Percentiles rank a stretch among this genome's conserved stretches.
Evolutionary conservation across 2,329 filamentous ascomycete genomes (phyloP).

Genomic region (Aotearoamyces nothofagi): DNA sequence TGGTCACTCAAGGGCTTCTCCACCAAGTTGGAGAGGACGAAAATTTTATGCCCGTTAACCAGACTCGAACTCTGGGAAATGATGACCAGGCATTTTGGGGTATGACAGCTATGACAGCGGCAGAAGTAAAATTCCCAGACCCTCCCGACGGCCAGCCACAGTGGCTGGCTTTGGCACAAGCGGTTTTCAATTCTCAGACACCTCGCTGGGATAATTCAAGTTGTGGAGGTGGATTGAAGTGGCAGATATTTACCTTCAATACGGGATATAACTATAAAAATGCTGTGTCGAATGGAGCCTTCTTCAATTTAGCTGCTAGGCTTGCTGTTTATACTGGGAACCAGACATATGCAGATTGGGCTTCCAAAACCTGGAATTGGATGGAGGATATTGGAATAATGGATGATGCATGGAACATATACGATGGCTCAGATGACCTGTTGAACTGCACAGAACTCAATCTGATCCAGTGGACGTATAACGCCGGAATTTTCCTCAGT

Average conservation of each 20-base stretch:
- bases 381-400: conserved; percentile 41
- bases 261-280: conserved; percentile 67
- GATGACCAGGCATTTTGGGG: conserved; percentile 65
- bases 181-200: conserved; percentile 66
- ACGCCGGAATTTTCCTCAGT: conserved; percentile 49
- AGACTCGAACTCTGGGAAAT: conserved; percentile 45
- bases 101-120: conserved; percentile 52
- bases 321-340: conserved; percentile 67
- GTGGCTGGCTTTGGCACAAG: conserved; percentile 60
- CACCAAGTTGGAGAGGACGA: conserved; percentile 56
- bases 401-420: conserved; percentile 35
- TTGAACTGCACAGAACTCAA: conserved; percentile 41
- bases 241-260: conserved; percentile 78
- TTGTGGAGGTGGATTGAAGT: conserved; percentile 61
- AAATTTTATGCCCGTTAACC: conserved; percentile 65
- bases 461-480: conserved; percentile 56
- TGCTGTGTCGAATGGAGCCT: conserved; percentile 44
- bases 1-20: conserved; percentile 49
- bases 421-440: conserved; percentile 41
- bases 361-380: conserved; percentile 60
- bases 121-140: conserved; percentile 47
- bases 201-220: conserved; percentile 51
- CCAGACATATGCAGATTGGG: conserved; percentile 62
- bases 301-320: conserved; percentile 47
- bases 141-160: conserved; percentile 38